These are phyloP conservation scores for Calonectria pseudoreteaudii DNA, from an alignment of 2,329 filamentous ascomycete genomes.

Conservation along the genomic window DNA sequence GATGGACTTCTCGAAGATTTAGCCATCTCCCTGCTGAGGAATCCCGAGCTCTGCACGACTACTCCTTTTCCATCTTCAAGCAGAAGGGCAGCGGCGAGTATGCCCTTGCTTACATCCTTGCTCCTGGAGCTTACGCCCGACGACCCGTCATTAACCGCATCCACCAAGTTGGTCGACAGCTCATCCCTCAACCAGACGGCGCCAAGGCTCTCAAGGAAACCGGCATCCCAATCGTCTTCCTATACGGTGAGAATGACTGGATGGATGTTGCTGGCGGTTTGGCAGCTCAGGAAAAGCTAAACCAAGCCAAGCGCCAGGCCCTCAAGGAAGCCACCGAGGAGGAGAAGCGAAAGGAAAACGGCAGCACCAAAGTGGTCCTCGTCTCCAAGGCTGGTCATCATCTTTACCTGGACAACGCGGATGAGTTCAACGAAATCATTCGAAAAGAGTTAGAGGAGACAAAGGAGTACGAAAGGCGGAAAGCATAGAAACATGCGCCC, in stretches of 20 bases:
- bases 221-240: conserved; percentile 86
- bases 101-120: conserved; percentile 90
- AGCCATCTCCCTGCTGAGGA: conserved; percentile 86
- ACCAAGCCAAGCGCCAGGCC: conserved; percentile 71
- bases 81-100: conserved; percentile 95
- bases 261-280: conserved; percentile 94
- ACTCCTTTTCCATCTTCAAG: conserved; percentile 93
- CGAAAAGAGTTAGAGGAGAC: conserved; percentile 66
- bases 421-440: conserved; percentile 67
- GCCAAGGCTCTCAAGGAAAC: conserved; percentile 58
- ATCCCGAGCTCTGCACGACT: conserved; percentile 87
- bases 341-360: conserved; percentile 79
- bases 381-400: conserved; percentile 73
- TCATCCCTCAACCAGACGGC: conserved; percentile 49
- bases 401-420: conserved; percentile 70
- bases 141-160: conserved; percentile 89
- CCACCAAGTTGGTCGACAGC: conserved; percentile 84
- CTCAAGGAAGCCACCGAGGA: conserved; percentile 73
- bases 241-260: conserved; percentile 99
- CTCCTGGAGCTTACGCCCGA: conserved; percentile 91
- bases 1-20: conserved; percentile 94
- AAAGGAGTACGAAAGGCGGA: conserved; percentile 45
- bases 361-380: conserved; percentile 84
- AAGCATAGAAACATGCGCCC: conserved; percentile 20
- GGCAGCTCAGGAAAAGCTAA: conserved; percentile 83